Evolutionary conservation across 2,329 filamentous ascomycete genomes (phyloP).

Genomic region (Cladorrhinum sp.): DNA sequence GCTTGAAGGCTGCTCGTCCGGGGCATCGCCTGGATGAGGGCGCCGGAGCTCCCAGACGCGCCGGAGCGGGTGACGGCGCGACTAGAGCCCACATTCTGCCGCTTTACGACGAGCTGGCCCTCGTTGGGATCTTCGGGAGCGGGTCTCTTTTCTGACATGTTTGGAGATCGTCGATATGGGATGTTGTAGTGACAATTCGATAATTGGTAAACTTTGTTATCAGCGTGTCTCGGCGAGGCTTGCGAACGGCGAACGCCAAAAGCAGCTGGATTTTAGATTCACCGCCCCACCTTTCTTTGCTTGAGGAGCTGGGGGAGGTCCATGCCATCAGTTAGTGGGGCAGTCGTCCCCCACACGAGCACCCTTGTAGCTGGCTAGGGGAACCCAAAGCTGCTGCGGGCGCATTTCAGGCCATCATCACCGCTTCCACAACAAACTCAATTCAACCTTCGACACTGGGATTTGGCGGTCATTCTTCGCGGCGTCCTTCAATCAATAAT

Average conservation of each 20-base stretch:
- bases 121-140: slow-evolving; percentile 79
- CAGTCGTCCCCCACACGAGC: slow-evolving; percentile 12
- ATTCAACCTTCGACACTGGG: background rate
- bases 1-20: slow-evolving; percentile 82
- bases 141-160: slow-evolving; percentile 90
- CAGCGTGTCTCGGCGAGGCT: background rate
- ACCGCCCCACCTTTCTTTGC: slow-evolving; percentile 27
- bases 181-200: background rate
- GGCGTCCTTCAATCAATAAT: background rate
- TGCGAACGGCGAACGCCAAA: slow-evolving; percentile 2
- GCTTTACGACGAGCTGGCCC: slow-evolving; percentile 81
- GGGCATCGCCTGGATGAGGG: slow-evolving; percentile 55
- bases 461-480: background rate
- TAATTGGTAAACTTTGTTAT: slow-evolving; percentile 37
- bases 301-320: background rate
- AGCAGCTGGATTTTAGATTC: slow-evolving; percentile 28
- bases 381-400: background rate
- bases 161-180: slow-evolving; percentile 14
- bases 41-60: slow-evolving; percentile 44
- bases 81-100: slow-evolving; percentile 66
- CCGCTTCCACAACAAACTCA: background rate
- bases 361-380: slow-evolving; percentile 19
- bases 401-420: slow-evolving; percentile 4
- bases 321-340: slow-evolving; percentile 6
- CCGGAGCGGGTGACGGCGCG: slow-evolving; percentile 51